Percentiles rank a stretch among this genome's conserved stretches.
Conservation (phyloP, 23 red algal species). For the Gracilaria gracilis region DNA sequence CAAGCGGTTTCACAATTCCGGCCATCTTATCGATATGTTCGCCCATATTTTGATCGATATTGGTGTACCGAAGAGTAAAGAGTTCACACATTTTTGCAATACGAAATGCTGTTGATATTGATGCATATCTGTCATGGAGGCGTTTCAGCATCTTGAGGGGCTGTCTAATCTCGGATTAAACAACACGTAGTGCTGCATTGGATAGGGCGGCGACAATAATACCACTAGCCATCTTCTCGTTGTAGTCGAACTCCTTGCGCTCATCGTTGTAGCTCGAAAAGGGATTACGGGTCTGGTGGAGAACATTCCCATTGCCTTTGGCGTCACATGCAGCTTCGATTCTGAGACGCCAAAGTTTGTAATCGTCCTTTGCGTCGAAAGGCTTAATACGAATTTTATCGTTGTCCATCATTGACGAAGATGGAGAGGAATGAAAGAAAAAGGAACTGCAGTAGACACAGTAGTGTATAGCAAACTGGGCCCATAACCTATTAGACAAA, state of each 20-base stretch:
- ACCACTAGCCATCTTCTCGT: slow-evolving; percentile 39
- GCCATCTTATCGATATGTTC: slow-evolving; percentile 41
- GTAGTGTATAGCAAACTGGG: background rate
- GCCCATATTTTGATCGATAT: background rate
- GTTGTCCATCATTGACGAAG: background rate
- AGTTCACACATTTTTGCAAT: slow-evolving; percentile 50
- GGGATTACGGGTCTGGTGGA: background rate
- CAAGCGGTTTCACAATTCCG: slow-evolving; percentile 17
- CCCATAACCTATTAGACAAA: background rate
- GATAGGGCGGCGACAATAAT: slow-evolving; percentile 21
- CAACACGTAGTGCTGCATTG: slow-evolving; percentile 33
- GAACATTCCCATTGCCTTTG: slow-evolving; percentile 12
- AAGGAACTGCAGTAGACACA: background rate
- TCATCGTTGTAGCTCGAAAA: background rate
- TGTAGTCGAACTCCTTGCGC: background rate
- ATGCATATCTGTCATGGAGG: slow-evolving; percentile 27
- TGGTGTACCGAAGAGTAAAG: background rate
- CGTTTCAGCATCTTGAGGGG: slow-evolving; percentile 28
- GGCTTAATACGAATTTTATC: slow-evolving; percentile 19
- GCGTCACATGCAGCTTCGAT: slow-evolving; percentile 53
- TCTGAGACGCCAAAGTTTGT: slow-evolving; percentile 31
- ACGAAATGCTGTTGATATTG: slow-evolving; percentile 11
- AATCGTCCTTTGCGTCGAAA: slow-evolving; percentile 50
- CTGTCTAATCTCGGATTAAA: slow-evolving; percentile 11
- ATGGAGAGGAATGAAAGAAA: background rate